Percentiles rank a stretch among this genome's conserved stretches.
Conservation (phyloP, 1,284 basidiomycete species). For the Melampsora occidentalis region DNA sequence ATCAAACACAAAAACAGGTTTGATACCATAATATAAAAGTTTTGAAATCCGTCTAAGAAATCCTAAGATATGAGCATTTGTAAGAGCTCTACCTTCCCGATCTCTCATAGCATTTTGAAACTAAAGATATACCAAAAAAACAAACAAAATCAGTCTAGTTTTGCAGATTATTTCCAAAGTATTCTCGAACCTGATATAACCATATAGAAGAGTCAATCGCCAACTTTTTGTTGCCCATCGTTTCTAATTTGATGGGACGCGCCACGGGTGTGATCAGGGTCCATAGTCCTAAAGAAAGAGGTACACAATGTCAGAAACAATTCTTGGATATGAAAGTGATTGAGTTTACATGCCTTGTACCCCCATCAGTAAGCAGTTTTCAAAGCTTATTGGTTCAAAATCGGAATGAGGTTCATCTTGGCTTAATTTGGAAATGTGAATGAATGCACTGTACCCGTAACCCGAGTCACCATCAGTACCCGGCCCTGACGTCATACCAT, state of each 20-base stretch:
- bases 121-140: conserved; percentile 53
- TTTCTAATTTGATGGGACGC: conserved; percentile 52
- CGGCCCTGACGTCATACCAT: too few relatives aligned
- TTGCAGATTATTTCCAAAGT: conserved; percentile 49
- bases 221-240: conserved; percentile 53
- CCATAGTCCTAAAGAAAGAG: conserved; percentile 50
- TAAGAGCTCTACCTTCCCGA: conserved; percentile 83
- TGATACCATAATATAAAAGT: conserved; percentile 91
- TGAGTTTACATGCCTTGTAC: conserved; percentile 8
- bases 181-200: conserved; percentile 68
- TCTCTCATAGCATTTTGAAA: conserved; percentile 99
- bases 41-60: conserved; percentile 91
- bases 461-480: too few relatives aligned
- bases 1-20: conserved; percentile 93
- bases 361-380: background rate
- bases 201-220: conserved; percentile 96
- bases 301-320: background rate
- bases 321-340: background rate
- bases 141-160: background rate
- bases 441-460: too few relatives aligned
- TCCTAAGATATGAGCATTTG: conserved; percentile 92
- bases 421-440: too few relatives aligned
- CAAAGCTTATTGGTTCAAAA: too few relatives aligned
- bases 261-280: conserved; percentile 53
- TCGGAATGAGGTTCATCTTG: too few relatives aligned